Evolutionary conservation across 768 basidiomycete species (phyloP), one percentile per base, ranked within the genome.

Genomic region (Brasilioporus rufonigricans): DNA sequence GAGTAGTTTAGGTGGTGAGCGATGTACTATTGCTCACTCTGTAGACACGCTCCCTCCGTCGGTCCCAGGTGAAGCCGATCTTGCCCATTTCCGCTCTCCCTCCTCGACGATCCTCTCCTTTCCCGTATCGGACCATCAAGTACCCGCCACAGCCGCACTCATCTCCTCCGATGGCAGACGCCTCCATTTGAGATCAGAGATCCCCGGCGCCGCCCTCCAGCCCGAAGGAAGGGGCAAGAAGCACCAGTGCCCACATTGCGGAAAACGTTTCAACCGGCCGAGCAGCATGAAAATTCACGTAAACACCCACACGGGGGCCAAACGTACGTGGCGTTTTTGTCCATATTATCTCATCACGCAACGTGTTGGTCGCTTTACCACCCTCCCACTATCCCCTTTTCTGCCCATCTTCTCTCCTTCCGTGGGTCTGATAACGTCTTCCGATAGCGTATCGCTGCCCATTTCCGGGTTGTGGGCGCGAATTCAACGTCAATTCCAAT

Each of bases 401-500:
- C 21, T 4, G 2, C 16, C 14, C 4, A n/a, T 8, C 46, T 19
- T 26, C n/a, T 21, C 2, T n/a, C 13, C 23, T 36, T 31, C 43
- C 45, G 8, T 19, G 27, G 13, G 32, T 47, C 55, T 63, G 56
- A 67, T 62, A 46, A 41, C 57, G 46, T 50, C 55, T 43, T 6
- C 19, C 48, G 44, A 59, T 58, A 87, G 90, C 88, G 19, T 89
- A 87, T 72, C 76, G 80, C 39, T 91, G 89, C 61, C 86, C 87
- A 5, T 87, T 76, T 76, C 86, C 84, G 7, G 80, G 83, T 40
- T 91, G 89, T 65, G 85, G 85, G 36, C 79, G 87, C 32, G 81
- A 86, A 55, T 91, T 91, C 72, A 91, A 89, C 59, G 90, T 90
- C 44, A 89, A 89, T 65, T 89, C 87, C 0, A 92, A 91, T 67